These are phyloP conservation scores for Entophlyctis luteolus DNA, from an alignment of 192 early-diverging fungal species.

Conservation along the genomic window DNA sequence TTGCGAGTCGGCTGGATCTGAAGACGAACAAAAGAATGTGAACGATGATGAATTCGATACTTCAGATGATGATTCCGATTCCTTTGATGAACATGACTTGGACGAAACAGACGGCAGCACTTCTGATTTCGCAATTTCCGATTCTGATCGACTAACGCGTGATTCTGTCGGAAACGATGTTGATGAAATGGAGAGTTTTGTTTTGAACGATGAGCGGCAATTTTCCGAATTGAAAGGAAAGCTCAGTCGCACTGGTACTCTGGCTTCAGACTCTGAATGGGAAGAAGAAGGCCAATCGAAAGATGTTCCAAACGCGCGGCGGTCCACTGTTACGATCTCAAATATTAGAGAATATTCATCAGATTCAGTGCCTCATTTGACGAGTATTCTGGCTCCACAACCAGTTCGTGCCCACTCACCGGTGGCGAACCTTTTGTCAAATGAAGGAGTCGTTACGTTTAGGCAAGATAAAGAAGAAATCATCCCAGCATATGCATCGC, in stretches of 20 bases:
- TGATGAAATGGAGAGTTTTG: slow-evolving; percentile 5
- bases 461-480: too few relatives aligned
- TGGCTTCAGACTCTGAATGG: too few relatives aligned
- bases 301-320: too few relatives aligned
- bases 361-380: background rate
- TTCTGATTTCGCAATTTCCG: background rate
- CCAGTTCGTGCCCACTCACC: background rate
- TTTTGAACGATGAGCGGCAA: background rate
- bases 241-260: too few relatives aligned
- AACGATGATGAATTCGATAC: background rate
- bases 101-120: background rate
- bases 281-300: background rate
- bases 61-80: background rate
- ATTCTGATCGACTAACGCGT: background rate
- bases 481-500: too few relatives aligned
- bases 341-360: background rate
- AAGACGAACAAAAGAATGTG: background rate
- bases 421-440: background rate
- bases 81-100: background rate
- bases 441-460: too few relatives aligned
- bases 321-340: slow-evolving; percentile 19
- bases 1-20: slow-evolving; percentile 1
- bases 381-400: background rate
- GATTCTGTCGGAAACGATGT: background rate
- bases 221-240: too few relatives aligned